These are phyloP conservation scores for Tolypocladium sp. DNA, from an alignment of 2,329 filamentous ascomycete species.

Conservation along the genomic window DNA sequence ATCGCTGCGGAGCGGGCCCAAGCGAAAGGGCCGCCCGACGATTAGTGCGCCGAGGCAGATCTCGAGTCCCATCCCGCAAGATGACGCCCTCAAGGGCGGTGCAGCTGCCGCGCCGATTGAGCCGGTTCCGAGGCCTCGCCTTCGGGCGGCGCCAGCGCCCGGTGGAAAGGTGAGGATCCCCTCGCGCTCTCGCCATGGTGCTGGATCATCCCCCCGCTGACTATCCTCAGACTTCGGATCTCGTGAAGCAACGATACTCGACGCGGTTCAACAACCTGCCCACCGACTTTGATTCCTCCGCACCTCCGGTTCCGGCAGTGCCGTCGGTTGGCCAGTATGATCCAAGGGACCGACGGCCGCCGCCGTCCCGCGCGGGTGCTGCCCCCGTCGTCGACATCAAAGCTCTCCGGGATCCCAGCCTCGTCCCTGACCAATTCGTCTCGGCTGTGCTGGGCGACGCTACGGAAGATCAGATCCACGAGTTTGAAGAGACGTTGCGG, in stretches of 20 bases:
- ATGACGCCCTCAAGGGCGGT: slow-evolving; percentile 26
- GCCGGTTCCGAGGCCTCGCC: slow-evolving; percentile 26
- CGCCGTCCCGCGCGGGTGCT: slow-evolving; percentile 42
- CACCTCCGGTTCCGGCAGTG: slow-evolving; percentile 63
- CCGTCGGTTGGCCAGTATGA: slow-evolving; percentile 53
- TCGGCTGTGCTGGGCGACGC: slow-evolving; percentile 70
- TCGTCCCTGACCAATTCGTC: slow-evolving; percentile 73
- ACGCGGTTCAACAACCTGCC: slow-evolving; percentile 78
- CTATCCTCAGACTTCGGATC: slow-evolving; percentile 53
- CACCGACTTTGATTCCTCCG: slow-evolving; percentile 56
- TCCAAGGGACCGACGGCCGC: slow-evolving; percentile 39
- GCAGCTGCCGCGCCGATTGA: slow-evolving; percentile 11
- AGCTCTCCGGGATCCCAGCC: slow-evolving; percentile 67
- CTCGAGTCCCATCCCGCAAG: slow-evolving; percentile 48
- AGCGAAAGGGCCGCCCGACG: slow-evolving; percentile 50
- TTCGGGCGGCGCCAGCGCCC: slow-evolving; percentile 38
- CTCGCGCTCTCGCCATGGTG: background rate
- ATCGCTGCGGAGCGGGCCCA: slow-evolving; percentile 51
- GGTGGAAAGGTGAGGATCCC: slow-evolving; percentile 42
- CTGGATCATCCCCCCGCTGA: slow-evolving; percentile 9
- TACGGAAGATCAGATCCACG: slow-evolving; percentile 75
- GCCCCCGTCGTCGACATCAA: slow-evolving; percentile 66
- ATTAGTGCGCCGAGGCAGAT: slow-evolving; percentile 57
- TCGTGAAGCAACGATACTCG: slow-evolving; percentile 92
- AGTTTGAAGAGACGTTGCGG: slow-evolving; percentile 68